Percentiles rank a stretch among this genome's conserved stretches.
phyloP scores from a whole-genome alignment of 305 asterid species.

The Salvia sclarea region DNA sequence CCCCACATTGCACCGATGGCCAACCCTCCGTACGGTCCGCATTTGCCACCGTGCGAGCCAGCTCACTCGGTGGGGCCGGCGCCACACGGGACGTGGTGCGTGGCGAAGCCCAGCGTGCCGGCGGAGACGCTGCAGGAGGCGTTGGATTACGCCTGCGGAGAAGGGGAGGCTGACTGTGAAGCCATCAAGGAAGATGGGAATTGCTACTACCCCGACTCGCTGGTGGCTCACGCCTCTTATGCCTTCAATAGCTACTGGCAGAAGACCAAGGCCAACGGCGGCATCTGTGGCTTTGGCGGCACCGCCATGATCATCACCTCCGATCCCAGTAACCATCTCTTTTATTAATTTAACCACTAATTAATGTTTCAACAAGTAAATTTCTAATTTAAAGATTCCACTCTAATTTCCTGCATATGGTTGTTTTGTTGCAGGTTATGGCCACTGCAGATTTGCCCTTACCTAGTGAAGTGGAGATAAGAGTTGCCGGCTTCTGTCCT shows the following conservation, averaged over 20 bases:
- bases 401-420: conserved; percentile 22
- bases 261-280: conserved; percentile 68
- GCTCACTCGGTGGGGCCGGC: conserved; percentile 58
- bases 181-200: conserved; percentile 62
- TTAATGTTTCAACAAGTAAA: background rate
- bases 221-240: conserved; percentile 85
- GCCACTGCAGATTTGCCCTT: conserved; percentile 64
- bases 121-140: conserved; percentile 80
- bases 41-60: conserved; percentile 61
- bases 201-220: conserved; percentile 64
- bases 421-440: conserved; percentile 63
- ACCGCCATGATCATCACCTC: conserved; percentile 85
- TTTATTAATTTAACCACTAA: background rate
- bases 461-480: conserved; percentile 32
- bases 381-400: conserved; percentile 44
- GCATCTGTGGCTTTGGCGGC: conserved; percentile 87
- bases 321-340: conserved; percentile 70
- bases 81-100: conserved; percentile 73
- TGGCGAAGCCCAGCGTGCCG: conserved; percentile 96
- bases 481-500: background rate
- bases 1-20: conserved; percentile 26
- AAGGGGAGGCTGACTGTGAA: conserved; percentile 83
- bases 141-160: conserved; percentile 86
- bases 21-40: conserved; percentile 42
- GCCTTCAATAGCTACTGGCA: conserved; percentile 97